Evolutionary conservation across 2,329 filamentous ascomycete species (phyloP).

Genomic region (Alternaria alternata): DNA sequence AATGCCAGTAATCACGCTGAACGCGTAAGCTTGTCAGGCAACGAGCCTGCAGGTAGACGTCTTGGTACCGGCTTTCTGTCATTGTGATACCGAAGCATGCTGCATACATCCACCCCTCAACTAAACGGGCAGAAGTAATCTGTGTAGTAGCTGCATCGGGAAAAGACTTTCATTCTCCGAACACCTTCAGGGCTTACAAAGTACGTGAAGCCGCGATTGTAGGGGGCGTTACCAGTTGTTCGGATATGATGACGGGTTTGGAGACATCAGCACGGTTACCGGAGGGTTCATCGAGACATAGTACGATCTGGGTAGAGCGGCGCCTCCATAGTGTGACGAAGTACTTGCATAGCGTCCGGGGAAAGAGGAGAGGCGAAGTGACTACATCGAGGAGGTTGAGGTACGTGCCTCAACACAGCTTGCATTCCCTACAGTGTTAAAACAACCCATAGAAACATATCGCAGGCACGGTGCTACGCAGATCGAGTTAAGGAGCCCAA

Average conservation of each 20-base stretch:
- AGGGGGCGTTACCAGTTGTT: conserved; percentile 5
- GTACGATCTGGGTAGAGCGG: conserved; percentile 24
- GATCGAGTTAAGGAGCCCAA: neutral
- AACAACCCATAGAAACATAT: neutral
- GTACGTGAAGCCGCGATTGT: conserved; percentile 1
- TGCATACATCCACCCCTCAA: conserved; percentile 13
- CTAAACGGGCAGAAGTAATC: conserved; percentile 5
- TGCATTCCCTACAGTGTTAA: neutral
- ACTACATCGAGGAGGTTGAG: conserved; percentile 17
- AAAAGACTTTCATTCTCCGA: conserved; percentile 9
- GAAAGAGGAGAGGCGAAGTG: conserved; percentile 35
- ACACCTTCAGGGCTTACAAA: conserved; percentile 1
- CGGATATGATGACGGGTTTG: conserved; percentile 16
- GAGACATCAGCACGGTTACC: conserved; percentile 13
- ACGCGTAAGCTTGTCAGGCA: conserved; percentile 42
- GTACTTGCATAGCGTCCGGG: conserved; percentile 25
- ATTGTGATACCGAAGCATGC: conserved; percentile 21
- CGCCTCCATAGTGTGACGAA: conserved; percentile 25
- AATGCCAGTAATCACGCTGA: conserved; percentile 15
- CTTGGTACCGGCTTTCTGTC: conserved; percentile 23
- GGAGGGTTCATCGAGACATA: conserved; percentile 22
- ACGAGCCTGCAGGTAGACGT: conserved; percentile 30
- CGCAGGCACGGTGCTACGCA: neutral
- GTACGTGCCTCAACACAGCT: conserved; percentile 19
- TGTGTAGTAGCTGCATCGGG: conserved; percentile 7